Evolutionary conservation across 2,329 filamentous ascomycete genomes (phyloP), one percentile per base, ranked within the genome.

Genomic region (Pyrenochaeta sp.): DNA sequence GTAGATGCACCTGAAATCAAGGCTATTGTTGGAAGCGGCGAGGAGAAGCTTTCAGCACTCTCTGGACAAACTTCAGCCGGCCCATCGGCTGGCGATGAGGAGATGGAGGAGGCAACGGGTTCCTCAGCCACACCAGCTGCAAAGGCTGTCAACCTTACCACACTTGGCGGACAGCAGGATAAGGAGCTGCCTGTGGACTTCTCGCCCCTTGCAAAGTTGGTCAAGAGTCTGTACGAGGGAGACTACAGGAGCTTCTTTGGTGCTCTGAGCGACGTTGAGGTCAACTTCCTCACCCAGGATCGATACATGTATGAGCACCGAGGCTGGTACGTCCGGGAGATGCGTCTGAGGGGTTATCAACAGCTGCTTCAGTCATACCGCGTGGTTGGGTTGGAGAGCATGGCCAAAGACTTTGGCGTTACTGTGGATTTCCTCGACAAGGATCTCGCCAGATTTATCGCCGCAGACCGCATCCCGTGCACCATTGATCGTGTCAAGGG

Each of bases 1-100:
- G 93, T 99, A 27, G 94, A 99, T 72, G 94, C 94, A 6, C 93
- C 94, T 9, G 94, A 99, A 76, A 96, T 99, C 77, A 96, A 94
- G 77, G 94, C 94, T 24, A 95, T 99, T 53, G 84, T 99, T 17
- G 94, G 93, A 45, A 87, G 93, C 59, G 87, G 87, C 17, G 89
- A 95, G 61, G 92, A 96, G 67, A 93, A 93, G 74, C 78, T 96
- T 41, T 81, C 90, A 21, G 91, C 90, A 0, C 78, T 96, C 15
- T 85, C 86, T 20, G 91, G 92, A 13, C 86, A 88, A 21, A 76
- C 91, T 40, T 94, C 90, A 1, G 87, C 90, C 3, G 90, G 92
- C 1, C 89, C 89, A 2, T 85, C 88, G 36, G 88, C 85, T 18
- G 79, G 76, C 18, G 89, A 96, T 56, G 88, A 90, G 63, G 86